Conservation (phyloP, 2,329 filamentous ascomycete genomes). For the Trichoderma koningiopsis region DNA sequence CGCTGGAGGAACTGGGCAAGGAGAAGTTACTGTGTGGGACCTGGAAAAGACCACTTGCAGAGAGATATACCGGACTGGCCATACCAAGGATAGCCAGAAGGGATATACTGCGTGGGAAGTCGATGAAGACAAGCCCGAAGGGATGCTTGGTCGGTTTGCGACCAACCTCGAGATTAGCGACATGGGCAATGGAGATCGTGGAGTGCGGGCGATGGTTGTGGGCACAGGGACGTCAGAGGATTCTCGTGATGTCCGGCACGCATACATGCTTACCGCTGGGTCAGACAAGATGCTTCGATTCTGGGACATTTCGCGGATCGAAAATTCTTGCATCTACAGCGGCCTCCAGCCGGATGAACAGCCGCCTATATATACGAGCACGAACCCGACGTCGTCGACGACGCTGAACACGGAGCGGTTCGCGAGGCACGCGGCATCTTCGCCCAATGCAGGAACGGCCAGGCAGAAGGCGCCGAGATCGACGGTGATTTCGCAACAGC, state of each 20-base stretch:
- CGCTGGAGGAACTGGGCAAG: conserved; percentile 80
- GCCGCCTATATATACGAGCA: conserved; percentile 70
- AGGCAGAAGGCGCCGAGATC: conserved; percentile 58
- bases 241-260: conserved; percentile 71
- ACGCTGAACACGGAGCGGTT: conserved; percentile 67
- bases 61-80: conserved; percentile 79
- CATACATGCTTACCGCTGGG: conserved; percentile 84
- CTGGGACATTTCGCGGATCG: conserved; percentile 82
- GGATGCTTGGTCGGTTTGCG: conserved; percentile 84
- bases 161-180: conserved; percentile 67
- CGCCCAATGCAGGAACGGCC: conserved; percentile 35
- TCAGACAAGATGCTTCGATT: conserved; percentile 90
- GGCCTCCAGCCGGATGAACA: conserved; percentile 71
- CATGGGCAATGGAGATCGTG: conserved; percentile 59
- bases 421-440: conserved; percentile 43
- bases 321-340: conserved; percentile 78
- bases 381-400: conserved; percentile 64
- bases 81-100: conserved; percentile 61
- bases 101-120: conserved; percentile 84
- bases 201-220: conserved; percentile 74
- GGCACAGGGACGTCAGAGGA: conserved; percentile 72
- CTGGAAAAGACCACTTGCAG: conserved; percentile 86
- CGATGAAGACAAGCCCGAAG: conserved; percentile 84
- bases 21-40: conserved; percentile 94
- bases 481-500: conserved; percentile 84